Evolutionary conservation across 257 asterid genomes (phyloP).

Genomic region (Salvia miltiorrhiza): DNA sequence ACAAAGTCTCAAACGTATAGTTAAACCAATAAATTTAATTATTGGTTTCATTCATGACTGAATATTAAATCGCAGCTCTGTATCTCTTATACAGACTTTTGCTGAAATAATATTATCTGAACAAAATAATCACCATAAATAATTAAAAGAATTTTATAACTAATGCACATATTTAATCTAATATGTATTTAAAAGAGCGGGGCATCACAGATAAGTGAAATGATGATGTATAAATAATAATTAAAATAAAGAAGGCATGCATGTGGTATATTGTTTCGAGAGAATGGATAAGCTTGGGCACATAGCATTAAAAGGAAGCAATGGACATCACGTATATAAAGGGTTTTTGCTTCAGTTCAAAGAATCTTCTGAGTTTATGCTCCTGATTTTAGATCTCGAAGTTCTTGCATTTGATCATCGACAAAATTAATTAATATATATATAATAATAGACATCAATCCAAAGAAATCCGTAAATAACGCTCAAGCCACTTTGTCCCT

Average conservation of each 20-base stretch:
- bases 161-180: too few species aligned
- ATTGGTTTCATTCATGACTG: too few species aligned
- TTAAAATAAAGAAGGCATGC: not conserved
- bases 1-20: too few species aligned
- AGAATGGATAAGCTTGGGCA: conserved; percentile 19
- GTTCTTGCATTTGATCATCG: not conserved
- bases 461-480: conserved; percentile 31
- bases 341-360: conserved; percentile 26
- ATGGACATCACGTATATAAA: conserved; percentile 16
- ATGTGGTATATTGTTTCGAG: not conserved
- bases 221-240: not conserved
- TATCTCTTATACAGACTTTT: too few species aligned
- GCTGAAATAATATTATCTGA: too few species aligned
- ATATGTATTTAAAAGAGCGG: too few species aligned
- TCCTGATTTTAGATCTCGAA: not conserved
- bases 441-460: not conserved
- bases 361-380: conserved; percentile 25
- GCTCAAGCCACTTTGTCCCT: conserved; percentile 32
- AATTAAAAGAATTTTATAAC: too few species aligned
- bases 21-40: too few species aligned
- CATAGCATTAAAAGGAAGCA: conserved; percentile 29
- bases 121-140: too few species aligned
- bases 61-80: too few species aligned
- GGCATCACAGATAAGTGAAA: too few species aligned
- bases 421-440: not conserved